Evolutionary conservation across 169 alveolate species (phyloP).

Genomic region (Eimeria tenella): DNA sequence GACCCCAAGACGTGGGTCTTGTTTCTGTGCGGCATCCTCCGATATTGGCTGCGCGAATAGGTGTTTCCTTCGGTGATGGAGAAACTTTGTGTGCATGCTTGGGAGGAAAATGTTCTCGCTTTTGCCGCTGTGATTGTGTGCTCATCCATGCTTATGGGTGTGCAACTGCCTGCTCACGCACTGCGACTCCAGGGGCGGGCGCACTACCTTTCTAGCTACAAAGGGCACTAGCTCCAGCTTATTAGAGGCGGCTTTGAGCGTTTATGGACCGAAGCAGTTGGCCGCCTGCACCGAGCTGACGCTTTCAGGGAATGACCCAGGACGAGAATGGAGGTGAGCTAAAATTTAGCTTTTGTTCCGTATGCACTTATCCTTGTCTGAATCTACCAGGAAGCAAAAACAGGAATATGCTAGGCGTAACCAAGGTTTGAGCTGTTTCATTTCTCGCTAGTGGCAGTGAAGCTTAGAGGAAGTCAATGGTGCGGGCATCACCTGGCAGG

Average conservation of each 20-base stretch:
- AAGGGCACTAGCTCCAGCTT: conserved; percentile 26
- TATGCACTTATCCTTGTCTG: not conserved
- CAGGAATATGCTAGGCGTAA: not conserved
- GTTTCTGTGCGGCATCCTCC: not conserved
- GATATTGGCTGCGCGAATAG: not conserved
- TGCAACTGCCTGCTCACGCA: not conserved
- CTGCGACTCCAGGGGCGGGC: conserved; percentile 13
- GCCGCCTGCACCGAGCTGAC: conserved; percentile 26
- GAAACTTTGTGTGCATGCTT: not conserved
- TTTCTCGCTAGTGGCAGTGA: no score
- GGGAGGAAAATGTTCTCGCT: no score
- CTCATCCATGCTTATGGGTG: not conserved
- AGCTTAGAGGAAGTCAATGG: not conserved
- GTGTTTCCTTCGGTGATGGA: not conserved
- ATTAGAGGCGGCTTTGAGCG: conserved; percentile 61
- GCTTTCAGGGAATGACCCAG: conserved; percentile 32
- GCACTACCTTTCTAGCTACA: conserved; percentile 38
- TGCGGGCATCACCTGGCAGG: not conserved
- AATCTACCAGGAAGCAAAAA: not conserved
- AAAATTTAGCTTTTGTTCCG: not conserved
- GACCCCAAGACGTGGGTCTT: not conserved
- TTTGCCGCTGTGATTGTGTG: not conserved
- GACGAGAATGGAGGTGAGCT: conserved; percentile 45
- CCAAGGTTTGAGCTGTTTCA: no score
- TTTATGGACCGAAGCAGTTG: conserved; percentile 66